Evolutionary conservation across 139 green algal species (phyloP), one percentile per base, ranked within the genome.

Genomic region (Dunaliella primolecta): DNA sequence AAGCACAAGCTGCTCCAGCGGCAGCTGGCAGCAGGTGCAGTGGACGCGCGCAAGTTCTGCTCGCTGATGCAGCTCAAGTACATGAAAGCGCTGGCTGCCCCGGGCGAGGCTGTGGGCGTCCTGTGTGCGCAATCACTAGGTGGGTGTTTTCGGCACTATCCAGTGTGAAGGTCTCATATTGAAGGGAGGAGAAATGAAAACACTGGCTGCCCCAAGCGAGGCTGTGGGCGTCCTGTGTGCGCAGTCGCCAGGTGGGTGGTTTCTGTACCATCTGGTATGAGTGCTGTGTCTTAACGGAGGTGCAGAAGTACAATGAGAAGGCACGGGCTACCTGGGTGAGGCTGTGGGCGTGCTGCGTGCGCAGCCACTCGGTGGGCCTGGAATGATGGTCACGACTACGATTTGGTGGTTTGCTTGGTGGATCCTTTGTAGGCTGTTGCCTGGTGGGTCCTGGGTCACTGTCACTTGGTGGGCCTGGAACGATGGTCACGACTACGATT

Each of bases 401-500:
- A n/a, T n/a, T n/a, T n/a, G n/a, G n/a, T 94, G 0, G 95, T 92
- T 46, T n/a, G 94, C 95, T 24, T 96, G 99, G 33, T 96, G 97
- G 0, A 95, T 98, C 24, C 83, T 99, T 3, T 97, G 97, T 1
- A 96, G 93, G 20, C 97, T 99, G 89, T 96, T 90, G 27, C 86
- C 99, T 1, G 97, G 97, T 46, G 96, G 98, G 92, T 94, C n/a
- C n/a, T n/a, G n/a, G n/a, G n/a, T n/a, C 94, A 11, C 97, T 99
- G 88, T 96, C 90, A 27, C 86, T 99, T 0, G 97, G 97, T 55
- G 95, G 98, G 92, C n/a, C n/a, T n/a, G n/a, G n/a, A n/a, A n/a
- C n/a, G n/a, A n/a, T n/a, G n/a, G n/a, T n/a, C n/a, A n/a, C n/a
- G n/a, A n/a, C n/a, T n/a, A n/a, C n/a, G n/a, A n/a, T n/a, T n/a